These are phyloP conservation scores for Aspergillus kassunensis DNA, from an alignment of 495 filamentous ascomycete species.

Conservation along the genomic window DNA sequence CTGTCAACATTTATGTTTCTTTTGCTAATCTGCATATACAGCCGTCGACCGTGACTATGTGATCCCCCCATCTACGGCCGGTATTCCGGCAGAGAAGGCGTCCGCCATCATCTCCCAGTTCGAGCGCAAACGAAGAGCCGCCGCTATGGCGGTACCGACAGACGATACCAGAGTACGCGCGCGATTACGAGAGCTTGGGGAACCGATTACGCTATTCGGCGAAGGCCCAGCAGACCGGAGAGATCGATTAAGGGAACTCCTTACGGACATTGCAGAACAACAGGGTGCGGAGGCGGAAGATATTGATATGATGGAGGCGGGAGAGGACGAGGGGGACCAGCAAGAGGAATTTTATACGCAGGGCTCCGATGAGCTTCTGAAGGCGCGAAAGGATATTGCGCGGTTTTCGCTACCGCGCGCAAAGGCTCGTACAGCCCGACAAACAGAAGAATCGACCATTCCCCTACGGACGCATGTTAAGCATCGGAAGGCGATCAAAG, in stretches of 20 bases:
- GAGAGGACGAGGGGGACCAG: constrained; percentile 58
- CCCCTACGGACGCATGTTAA: constrained; percentile 84
- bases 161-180: constrained; percentile 84
- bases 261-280: constrained; percentile 67
- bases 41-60: constrained; percentile 85
- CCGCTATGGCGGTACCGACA: constrained; percentile 90
- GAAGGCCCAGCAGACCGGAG: constrained; percentile 84
- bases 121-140: constrained; percentile 80
- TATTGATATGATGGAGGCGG: constrained; percentile 53
- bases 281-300: constrained; percentile 62
- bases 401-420: constrained; percentile 80
- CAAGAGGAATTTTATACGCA: constrained; percentile 97
- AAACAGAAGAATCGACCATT: constrained; percentile 76
- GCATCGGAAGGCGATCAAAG: constrained; percentile 84
- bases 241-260: constrained; percentile 78
- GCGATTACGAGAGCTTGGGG: constrained; percentile 74
- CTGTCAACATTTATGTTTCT: background rate
- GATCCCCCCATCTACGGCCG: constrained; percentile 65
- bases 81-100: constrained; percentile 81
- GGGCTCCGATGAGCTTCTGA: constrained; percentile 67
- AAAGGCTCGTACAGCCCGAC: constrained; percentile 67
- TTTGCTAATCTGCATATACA: constrained; percentile 24
- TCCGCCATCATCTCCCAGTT: constrained; percentile 88
- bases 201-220: constrained; percentile 93
- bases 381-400: constrained; percentile 78